Evolutionary conservation across 2,329 filamentous ascomycete species (phyloP), one percentile per base, ranked within the genome.

Genomic region (Botrytis byssoidea): DNA sequence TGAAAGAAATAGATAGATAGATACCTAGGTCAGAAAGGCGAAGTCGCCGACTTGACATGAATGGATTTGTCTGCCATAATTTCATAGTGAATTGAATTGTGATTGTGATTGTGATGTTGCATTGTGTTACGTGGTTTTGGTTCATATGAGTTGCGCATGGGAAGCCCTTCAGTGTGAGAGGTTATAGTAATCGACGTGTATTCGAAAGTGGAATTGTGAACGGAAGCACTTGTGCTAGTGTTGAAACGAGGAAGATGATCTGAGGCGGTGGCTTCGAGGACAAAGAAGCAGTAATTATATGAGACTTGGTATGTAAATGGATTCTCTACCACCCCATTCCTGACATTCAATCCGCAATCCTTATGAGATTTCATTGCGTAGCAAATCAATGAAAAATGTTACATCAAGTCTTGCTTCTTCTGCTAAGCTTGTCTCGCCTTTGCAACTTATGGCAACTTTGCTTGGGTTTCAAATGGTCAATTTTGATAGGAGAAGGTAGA

Each of bases 31-130:
- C 66, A 68, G 66, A 68, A 51, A 37, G 66, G 66, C 66, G 66
- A 68, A 68, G 66, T 68, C 66, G 66, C 66, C 66, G 66, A 68
- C 48, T 57, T 68, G 66, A 68, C 48, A 57, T 68, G 25, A 68
- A 68, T 68, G 66, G 66, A 68, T 68, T 68, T 68, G 35, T 68
- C 66, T 68, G 48, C 66, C 35, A 57, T 57, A 42, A 25, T 42
- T 48, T 57, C 2, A 4, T 8, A 29, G 51, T 42, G 25, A 29
- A 55, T 20, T 42, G 7, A 16, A 6, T 42, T 55, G 25, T 42
- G 18, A 6, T 55, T 68, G 35, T 68, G 65, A 32, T 20, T 12
- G 37, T 44, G 35, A 40, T 67, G 29, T 40, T 6, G 37, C 12
- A 20, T 9, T 29, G n/a, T 68, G 48, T 6, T 22, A 37, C 22